These are phyloP conservation scores for Corchorus capsularis DNA, from an alignment of 345 rosid species.

Conservation along the genomic window DNA sequence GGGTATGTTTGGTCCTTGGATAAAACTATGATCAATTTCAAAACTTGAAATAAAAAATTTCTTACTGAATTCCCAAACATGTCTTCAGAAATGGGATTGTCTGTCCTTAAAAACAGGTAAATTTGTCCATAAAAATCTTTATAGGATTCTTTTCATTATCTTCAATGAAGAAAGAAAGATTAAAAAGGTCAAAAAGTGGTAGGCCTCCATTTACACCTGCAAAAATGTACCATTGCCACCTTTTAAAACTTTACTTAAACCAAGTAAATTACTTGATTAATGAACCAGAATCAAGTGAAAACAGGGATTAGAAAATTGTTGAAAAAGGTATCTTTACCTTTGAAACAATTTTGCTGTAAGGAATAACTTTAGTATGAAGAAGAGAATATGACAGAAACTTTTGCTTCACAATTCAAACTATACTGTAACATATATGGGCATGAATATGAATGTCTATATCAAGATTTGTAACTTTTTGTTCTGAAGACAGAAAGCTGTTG, in stretches of 20 bases:
- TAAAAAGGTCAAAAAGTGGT: slow-evolving; percentile 31
- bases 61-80: not conserved
- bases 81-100: not conserved
- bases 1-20: slow-evolving; percentile 13
- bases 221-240: not conserved
- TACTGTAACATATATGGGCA: not conserved
- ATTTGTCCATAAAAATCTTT: slow-evolving; percentile 23
- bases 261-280: not conserved
- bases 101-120: slow-evolving; percentile 4
- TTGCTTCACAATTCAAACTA: slow-evolving; percentile 16
- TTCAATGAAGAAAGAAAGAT: slow-evolving; percentile 20
- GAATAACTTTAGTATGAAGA: slow-evolving; percentile 27
- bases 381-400: slow-evolving; percentile 22
- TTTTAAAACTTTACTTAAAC: not conserved
- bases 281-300: not conserved
- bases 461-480: not conserved
- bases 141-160: slow-evolving; percentile 32
- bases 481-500: slow-evolving; percentile 12
- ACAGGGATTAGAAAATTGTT: not conserved
- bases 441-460: not conserved
- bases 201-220: not conserved
- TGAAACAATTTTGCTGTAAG: slow-evolving; percentile 13
- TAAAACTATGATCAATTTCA: not conserved
- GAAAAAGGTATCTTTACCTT: slow-evolving; percentile 23
- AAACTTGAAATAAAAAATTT: not conserved